A percentile compares a stretch with the other conserved stretches of the same genome.
These are phyloP conservation scores for Cladosporium sp. DNA, from an alignment of 2,329 filamentous ascomycete genomes.

Conservation along the genomic window DNA sequence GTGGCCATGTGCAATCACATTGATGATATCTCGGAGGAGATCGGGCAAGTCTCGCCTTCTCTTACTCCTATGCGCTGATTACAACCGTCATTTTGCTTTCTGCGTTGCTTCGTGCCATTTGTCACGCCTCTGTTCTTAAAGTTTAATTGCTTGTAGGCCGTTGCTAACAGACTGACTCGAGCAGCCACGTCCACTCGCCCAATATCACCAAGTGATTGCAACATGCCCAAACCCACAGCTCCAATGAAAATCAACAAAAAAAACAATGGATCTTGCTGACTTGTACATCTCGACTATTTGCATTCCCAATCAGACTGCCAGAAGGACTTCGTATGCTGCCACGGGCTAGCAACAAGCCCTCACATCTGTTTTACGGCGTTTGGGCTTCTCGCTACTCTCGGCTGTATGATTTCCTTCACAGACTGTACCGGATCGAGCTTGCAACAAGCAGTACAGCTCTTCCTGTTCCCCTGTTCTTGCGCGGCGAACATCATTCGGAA, in stretches of 20 bases:
- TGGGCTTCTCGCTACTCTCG: conserved; percentile 15
- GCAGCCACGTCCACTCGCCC: conserved; percentile 33
- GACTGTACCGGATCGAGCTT: conserved; percentile 17
- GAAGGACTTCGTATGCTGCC: neutral
- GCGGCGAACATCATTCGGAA: neutral
- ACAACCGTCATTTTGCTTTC: conserved; percentile 13
- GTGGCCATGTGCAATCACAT: conserved; percentile 98
- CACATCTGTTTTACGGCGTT: conserved; percentile 8
- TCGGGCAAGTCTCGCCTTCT: conserved; percentile 62
- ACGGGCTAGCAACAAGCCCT: conserved; percentile 2
- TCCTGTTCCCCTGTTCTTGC: neutral
- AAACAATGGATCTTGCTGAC: conserved; percentile 5
- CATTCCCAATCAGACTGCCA: conserved; percentile 14
- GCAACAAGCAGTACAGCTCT: conserved; percentile 1
- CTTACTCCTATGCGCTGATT: conserved; percentile 23
- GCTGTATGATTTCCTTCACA: conserved; percentile 3
- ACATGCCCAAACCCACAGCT: neutral
- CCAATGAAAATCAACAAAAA: conserved; percentile 12
- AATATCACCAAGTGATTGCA: conserved; percentile 30
- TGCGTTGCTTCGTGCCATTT: conserved; percentile 19
- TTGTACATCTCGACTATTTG: conserved; percentile 14
- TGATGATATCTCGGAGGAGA: conserved; percentile 90
- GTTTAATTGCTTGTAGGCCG: conserved; percentile 15
- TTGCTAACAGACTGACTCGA: conserved; percentile 22
- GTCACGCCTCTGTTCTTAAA: neutral